phyloP scores from a whole-genome alignment of 2,329 filamentous ascomycete species.

The Talaromyces albobiverticillius region DNA sequence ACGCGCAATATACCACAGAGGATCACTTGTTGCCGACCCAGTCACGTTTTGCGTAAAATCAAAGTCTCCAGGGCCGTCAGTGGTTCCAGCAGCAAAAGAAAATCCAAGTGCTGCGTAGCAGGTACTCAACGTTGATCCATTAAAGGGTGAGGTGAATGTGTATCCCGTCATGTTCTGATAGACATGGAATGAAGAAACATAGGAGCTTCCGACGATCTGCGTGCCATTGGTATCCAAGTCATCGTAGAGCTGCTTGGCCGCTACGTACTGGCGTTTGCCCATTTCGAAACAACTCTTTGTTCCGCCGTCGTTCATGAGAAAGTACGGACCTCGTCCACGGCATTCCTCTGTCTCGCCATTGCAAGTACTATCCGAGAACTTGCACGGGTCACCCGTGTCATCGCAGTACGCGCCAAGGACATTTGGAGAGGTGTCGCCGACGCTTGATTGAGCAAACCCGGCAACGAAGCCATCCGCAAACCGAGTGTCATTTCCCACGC shows the following conservation, averaged over 20 bases:
- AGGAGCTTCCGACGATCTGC: constrained; percentile 54
- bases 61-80: constrained; percentile 85
- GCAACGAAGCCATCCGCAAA: constrained; percentile 73
- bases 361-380: constrained; percentile 76
- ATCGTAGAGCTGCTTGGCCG: constrained; percentile 54
- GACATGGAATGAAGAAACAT: constrained; percentile 78
- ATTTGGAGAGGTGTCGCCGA: constrained; percentile 89
- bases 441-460: constrained; percentile 87
- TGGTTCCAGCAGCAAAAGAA: constrained; percentile 88
- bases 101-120: constrained; percentile 88
- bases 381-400: constrained; percentile 60
- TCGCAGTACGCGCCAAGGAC: constrained; percentile 86
- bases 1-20: constrained; percentile 76
- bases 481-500: constrained; percentile 52
- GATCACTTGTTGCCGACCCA: constrained; percentile 67
- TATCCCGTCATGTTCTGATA: constrained; percentile 80
- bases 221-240: constrained; percentile 43
- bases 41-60: constrained; percentile 90
- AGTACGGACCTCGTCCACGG: constrained; percentile 47
- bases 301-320: constrained; percentile 43
- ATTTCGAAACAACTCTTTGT: constrained; percentile 51
- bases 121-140: constrained; percentile 63
- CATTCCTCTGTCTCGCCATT: constrained; percentile 42
- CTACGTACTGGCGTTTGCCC: constrained; percentile 44
- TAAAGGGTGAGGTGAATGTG: constrained; percentile 66